Conservation (phyloP, 2,329 filamentous ascomycete genomes). For the Penicillium sp. region DNA sequence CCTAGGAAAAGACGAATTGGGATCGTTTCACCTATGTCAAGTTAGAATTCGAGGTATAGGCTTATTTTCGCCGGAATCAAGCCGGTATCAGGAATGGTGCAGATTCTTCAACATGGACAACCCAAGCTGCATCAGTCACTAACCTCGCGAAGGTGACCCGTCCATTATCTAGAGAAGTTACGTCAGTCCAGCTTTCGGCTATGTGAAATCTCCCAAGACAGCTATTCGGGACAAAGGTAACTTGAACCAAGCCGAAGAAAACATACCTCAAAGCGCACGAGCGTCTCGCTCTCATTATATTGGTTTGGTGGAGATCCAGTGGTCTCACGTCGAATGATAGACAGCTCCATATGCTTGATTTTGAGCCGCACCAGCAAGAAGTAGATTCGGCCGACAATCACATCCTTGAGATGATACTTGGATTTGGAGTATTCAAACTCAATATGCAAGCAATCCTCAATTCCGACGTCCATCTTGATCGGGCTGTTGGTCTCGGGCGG, state of each 20-base stretch:
- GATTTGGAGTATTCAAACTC: constrained; percentile 99
- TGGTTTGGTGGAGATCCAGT: constrained; percentile 96
- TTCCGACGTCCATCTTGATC: constrained; percentile 99
- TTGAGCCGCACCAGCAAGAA: constrained; percentile 95
- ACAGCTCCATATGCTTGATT: constrained; percentile 99
- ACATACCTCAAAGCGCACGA: constrained; percentile 88
- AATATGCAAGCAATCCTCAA: constrained; percentile 98
- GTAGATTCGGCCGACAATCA: constrained; percentile 98
- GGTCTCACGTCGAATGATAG: constrained; percentile 94
- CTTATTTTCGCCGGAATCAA: neutral
- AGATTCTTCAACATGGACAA: too few relatives aligned
- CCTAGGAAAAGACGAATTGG: constrained; percentile 96
- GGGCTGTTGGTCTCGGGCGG: constrained; percentile 97
- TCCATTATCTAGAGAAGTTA: constrained; percentile 75
- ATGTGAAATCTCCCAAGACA: neutral
- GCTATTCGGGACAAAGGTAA: neutral
- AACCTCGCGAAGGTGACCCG: constrained; percentile 92
- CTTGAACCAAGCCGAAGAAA: neutral
- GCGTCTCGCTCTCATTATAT: constrained; percentile 98
- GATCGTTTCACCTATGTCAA: constrained; percentile 72
- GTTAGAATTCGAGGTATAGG: constrained; percentile 21
- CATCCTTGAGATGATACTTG: constrained; percentile 98
- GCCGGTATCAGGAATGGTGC: neutral
- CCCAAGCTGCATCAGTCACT: constrained; percentile 31
- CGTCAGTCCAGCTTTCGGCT: constrained; percentile 33